Base-by-base conservation (phyloP, 257 asterid species). In the Lycium ferocissimum region DNA sequence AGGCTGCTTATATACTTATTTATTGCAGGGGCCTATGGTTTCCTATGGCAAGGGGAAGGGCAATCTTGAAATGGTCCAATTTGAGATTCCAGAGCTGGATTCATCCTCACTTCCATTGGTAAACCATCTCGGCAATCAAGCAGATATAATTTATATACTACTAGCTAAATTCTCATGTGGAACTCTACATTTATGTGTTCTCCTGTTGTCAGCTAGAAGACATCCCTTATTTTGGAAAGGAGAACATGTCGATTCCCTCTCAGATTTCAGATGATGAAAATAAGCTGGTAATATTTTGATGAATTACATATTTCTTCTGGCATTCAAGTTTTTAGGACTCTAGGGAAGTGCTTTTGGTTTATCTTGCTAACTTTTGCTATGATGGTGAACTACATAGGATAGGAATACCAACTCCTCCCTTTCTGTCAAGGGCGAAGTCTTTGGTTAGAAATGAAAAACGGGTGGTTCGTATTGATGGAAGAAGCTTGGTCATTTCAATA, bases 71-170 rank as follows among this genome's bases (percentile, higher is more conserved):
- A 88, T 88, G 84, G 22, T 88, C 88, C 93, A 90, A 53, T 95
- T 94, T 90, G 99, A 97, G 88, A 86, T 93, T 86, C 94, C 94
- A 33, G 95, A 90, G 92, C 87, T 93, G 89, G 90, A 92, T 80
- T 43, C 80, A 10, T 87, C 92, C 62, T 83, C 84, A 83, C 86
- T 89, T 86, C 87, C 86, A 83, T 59, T 71, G 92, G 97, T 96
- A 91, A 86, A 18, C 81, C 79, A 62, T 71, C 86, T 2, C 7
- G 49, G 49, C 49, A 15, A 78, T 78, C 82, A 26, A 78, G 49
- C 66, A 53, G 49, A 78, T 78, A 78, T 35, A 35, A 76, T 33
- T 33, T 0, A 13, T 78, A 53, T 78, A 9, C 65, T 8, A 33
- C 49, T 78, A 33, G 82, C 82, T 53, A 78, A 53, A 33, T 53